phyloP scores from a whole-genome alignment of 1,284 basidiomycete genomes.

The Moesziomyces aphidis region DNA sequence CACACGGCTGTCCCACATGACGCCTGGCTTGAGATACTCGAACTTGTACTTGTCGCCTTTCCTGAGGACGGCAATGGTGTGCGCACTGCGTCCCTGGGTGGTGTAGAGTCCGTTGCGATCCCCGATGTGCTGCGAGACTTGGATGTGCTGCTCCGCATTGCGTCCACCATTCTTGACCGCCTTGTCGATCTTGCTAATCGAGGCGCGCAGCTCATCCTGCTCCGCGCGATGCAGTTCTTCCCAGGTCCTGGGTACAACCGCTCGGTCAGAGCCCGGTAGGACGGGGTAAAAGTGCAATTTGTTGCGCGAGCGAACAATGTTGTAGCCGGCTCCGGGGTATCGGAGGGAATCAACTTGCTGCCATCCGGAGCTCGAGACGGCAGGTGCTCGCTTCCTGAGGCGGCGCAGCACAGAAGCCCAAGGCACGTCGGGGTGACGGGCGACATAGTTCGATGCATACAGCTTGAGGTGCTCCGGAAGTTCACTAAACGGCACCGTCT shows the following conservation, averaged over 20 bases:
- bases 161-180: neutral
- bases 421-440: neutral
- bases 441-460: neutral
- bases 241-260: neutral
- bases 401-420: neutral
- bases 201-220: neutral
- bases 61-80: neutral
- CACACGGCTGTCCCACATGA: neutral
- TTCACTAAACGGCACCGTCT: neutral
- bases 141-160: neutral
- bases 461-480: neutral
- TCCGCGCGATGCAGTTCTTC: neutral
- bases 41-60: neutral
- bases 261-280: neutral
- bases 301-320: neutral
- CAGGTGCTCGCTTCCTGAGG: neutral
- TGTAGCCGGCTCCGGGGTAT: neutral
- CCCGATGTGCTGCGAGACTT: neutral
- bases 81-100: neutral
- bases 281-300: neutral
- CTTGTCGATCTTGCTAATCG: neutral
- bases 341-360: neutral
- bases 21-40: neutral
- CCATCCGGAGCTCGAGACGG: neutral
- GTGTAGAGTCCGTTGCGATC: neutral